These are phyloP conservation scores for Isatis tinctoria DNA, from an alignment of 345 rosid genomes.

Conservation along the genomic window DNA sequence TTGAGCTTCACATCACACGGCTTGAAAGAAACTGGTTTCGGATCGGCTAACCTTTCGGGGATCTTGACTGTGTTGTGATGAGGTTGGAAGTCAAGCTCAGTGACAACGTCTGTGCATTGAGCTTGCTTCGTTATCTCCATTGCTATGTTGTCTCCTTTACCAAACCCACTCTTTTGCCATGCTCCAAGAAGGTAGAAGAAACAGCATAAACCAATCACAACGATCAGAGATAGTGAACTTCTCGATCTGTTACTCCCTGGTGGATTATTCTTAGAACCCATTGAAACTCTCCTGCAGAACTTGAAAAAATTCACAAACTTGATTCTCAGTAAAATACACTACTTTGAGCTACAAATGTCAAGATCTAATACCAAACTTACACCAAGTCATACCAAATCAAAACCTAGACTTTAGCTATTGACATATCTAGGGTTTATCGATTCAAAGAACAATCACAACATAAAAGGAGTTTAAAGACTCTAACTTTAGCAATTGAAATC, in stretches of 20 bases:
- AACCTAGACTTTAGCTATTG: background rate
- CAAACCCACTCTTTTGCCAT: slow-evolving; percentile 97
- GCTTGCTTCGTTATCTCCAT: slow-evolving; percentile 56
- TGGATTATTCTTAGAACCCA: slow-evolving; percentile 59
- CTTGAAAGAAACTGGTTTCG: slow-evolving; percentile 49
- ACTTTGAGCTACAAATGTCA: slow-evolving; percentile 6
- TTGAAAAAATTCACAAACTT: background rate
- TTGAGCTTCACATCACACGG: slow-evolving; percentile 71
- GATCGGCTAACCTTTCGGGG: slow-evolving; percentile 42
- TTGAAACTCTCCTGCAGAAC: slow-evolving; percentile 29
- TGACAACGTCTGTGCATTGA: slow-evolving; percentile 51
- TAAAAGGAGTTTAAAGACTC: background rate
- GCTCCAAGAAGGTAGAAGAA: slow-evolving; percentile 88
- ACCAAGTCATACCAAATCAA: background rate
- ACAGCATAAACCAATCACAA: slow-evolving; percentile 76
- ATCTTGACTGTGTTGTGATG: slow-evolving; percentile 71
- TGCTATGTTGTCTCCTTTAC: slow-evolving; percentile 81
- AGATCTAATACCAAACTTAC: background rate
- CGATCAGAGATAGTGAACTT: slow-evolving; percentile 59
- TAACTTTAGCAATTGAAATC: slow-evolving; percentile 7
- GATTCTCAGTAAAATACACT: background rate
- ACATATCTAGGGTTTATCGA: background rate
- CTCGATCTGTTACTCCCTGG: slow-evolving; percentile 45
- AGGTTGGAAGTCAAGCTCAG: slow-evolving; percentile 62
- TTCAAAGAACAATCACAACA: background rate